Conservation (phyloP, 495 filamentous ascomycete genomes). For the Aspergillus steynii region DNA sequence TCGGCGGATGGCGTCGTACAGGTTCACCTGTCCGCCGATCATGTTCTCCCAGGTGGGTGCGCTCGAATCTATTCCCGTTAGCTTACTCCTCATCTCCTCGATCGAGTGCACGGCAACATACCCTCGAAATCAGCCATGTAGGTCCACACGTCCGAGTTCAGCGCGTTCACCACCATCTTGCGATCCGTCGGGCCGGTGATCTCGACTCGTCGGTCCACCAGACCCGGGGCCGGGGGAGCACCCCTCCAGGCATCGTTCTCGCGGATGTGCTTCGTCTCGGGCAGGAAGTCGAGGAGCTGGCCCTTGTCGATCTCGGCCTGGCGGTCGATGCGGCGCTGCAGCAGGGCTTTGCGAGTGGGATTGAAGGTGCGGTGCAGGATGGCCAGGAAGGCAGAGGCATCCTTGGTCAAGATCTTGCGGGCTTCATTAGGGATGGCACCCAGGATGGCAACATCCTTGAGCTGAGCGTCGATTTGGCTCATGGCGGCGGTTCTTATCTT, state of each 20-base stretch:
- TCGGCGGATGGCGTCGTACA: constrained; percentile 93
- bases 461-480: constrained; percentile 70
- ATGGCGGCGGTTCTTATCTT: constrained; percentile 46
- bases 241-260: constrained; percentile 94
- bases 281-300: constrained; percentile 88
- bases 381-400: constrained; percentile 89
- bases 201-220: constrained; percentile 95
- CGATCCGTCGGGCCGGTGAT: constrained; percentile 97
- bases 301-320: constrained; percentile 96
- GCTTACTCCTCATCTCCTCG: constrained; percentile 12
- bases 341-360: constrained; percentile 79
- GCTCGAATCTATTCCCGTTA: constrained; percentile 69
- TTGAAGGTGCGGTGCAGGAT: constrained; percentile 96
- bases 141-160: constrained; percentile 97
- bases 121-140: constrained; percentile 99
- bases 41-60: constrained; percentile 99
- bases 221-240: constrained; percentile 86
- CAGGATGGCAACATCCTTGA: constrained; percentile 86
- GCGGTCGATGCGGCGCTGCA: constrained; percentile 81
- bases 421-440: constrained; percentile 74
- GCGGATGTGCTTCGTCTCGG: constrained; percentile 94
- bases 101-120: constrained; percentile 31
- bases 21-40: constrained; percentile 97
- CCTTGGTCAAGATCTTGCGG: constrained; percentile 87
- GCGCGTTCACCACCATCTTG: constrained; percentile 98